Evolutionary conservation across 495 filamentous ascomycete genomes (phyloP), one percentile per base, ranked within the genome.

Genomic region (Hypoxylon rickii): DNA sequence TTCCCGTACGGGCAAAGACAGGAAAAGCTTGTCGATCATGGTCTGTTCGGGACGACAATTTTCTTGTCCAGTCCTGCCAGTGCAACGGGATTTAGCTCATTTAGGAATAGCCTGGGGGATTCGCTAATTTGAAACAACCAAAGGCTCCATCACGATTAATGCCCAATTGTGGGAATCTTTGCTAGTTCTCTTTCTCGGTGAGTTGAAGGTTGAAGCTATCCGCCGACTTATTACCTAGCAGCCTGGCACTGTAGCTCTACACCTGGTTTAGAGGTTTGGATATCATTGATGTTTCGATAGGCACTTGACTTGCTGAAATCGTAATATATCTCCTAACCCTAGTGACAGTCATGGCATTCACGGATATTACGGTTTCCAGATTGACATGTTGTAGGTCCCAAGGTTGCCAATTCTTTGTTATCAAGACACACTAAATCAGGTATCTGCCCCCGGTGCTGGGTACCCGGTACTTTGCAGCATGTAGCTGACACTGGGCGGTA

Each of bases 81-180:
- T 53, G 67, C 64, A 58, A 62, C 58, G 63, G 51, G 56, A 60
- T 52, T 44, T 58, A 53, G 51, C 58, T 51, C 37, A 18, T 68
- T 64, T 38, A 51, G 67, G 56, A 19, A 56, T 68, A 63, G 65
- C 24, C 8, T 29, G 44, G 51, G 53, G 51, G 52, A 51, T 50
- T 67, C 62, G 61, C 57, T 56, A 58, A 64, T 63, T 62, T 68
- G 67, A 70, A 70, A 70, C 67, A 54, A 38, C 46, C 31, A 43
- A 39, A 68, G 51, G 58, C 50, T 51, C 58, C 45, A 57, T 63
- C 51, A 55, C 55, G 52, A 64, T 66, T 64, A 63, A 70, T 70
- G 59, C 59, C 62, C 64, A 65, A 70, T 51, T 63, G 59, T 43
- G 39, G 42, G 51, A 62, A 21, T n/a, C 37, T 8, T 34, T 46